Base-by-base conservation (phyloP, 306 rosid genomes). In the Lupinus albus region DNA sequence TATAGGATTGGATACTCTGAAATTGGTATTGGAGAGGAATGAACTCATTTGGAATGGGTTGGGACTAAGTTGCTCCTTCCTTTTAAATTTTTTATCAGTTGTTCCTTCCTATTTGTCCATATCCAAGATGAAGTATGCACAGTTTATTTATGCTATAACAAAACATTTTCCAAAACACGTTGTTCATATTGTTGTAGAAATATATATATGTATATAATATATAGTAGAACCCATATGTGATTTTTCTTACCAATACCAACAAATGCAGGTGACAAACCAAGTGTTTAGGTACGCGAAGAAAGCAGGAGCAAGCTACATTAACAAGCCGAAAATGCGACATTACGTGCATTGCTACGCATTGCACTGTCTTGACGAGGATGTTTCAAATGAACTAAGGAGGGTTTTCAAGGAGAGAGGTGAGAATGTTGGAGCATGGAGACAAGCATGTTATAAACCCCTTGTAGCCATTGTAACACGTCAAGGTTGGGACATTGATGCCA, bases 321-420 rank as follows among this genome's bases (percentile, higher is more conserved):
- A 93, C 89, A 93, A 93, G 86, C 98, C 98, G 0, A 93, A 93
- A 66, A 93, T 93, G 98, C 61, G 98, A n/a, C 98, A 93, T 79
- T 93, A 93, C 56, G 98, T 93, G 38, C 98, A 89, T 58, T 92
- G 98, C 76, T 89, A 89, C 17, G 98, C 98, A 0, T 73, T 93
- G 61, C 98, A 93, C 58, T 89, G 95, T 76, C 78, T 93, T 5
- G 91, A 93, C 73, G 95, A 86, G 77, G 87, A 81, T 21, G 91
- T 56, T 0, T 93, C 98, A 3, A 84, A 89, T 60, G 84, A 78
- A 48, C 78, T 93, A 55, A 76, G 99, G 28, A 81, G 85, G 16
- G 84, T 62, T 1, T 86, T 79, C 61, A 90, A 90, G 78, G 94
- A 88, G 72, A 77, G 90, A 45, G 97, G 99, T 0, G 97, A 90